Conservation (phyloP, 768 basidiomycete species). For the Tricholoma sp. region DNA sequence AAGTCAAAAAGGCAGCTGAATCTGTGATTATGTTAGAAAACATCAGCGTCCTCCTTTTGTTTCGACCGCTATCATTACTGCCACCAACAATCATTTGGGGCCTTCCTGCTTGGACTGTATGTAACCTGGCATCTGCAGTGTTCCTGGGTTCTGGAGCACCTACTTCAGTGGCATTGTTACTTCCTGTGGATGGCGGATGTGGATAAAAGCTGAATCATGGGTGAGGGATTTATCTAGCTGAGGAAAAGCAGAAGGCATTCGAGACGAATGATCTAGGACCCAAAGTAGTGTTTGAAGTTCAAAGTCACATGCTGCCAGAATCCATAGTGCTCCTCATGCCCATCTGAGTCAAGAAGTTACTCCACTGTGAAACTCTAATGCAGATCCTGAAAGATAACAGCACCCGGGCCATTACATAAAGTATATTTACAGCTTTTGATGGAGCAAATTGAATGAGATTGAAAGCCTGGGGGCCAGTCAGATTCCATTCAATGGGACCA, state of each 20-base stretch:
- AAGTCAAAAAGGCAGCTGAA: not conserved
- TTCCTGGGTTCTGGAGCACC: not conserved
- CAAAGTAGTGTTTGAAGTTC: too few relatives aligned
- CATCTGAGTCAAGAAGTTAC: too few relatives aligned
- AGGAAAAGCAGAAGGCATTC: conserved; percentile 7
- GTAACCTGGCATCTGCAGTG: conserved; percentile 20
- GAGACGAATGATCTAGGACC: not conserved
- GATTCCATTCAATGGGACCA: too few relatives aligned
- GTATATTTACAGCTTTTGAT: too few relatives aligned
- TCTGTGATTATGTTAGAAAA: conserved; percentile 51
- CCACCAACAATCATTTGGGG: conserved; percentile 49
- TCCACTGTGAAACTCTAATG: too few relatives aligned
- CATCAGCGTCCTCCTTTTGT: conserved; percentile 70
- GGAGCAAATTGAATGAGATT: too few relatives aligned
- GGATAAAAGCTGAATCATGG: conserved; percentile 58
- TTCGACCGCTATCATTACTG: conserved; percentile 69
- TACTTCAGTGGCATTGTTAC: conserved; percentile 39
- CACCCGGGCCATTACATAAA: too few relatives aligned
- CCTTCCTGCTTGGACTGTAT: conserved; percentile 65
- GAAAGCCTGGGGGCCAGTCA: too few relatives aligned
- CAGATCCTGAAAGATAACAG: too few relatives aligned
- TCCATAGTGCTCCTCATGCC: not conserved
- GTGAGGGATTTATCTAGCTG: conserved; percentile 49
- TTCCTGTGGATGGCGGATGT: conserved; percentile 63
- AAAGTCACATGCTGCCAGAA: not conserved